Conservation (phyloP, 2,329 filamentous ascomycete species). For the Diaporthe vexans region DNA sequence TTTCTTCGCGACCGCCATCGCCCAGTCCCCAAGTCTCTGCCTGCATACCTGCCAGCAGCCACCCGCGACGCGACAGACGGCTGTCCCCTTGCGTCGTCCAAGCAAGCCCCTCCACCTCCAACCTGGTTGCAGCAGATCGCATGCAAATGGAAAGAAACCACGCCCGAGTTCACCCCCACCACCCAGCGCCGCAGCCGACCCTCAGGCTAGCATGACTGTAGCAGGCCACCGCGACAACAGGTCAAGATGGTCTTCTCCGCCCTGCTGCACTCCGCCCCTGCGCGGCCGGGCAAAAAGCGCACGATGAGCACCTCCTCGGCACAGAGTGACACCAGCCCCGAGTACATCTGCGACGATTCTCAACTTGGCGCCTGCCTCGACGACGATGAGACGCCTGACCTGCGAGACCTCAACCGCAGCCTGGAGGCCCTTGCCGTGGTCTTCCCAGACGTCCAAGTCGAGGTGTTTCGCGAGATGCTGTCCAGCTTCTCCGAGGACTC, state of each 20-base stretch:
- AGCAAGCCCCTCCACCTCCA: background rate
- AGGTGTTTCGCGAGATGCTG: conserved; percentile 88
- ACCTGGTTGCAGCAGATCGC: background rate
- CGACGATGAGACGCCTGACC: conserved; percentile 69
- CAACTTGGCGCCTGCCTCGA: conserved; percentile 60
- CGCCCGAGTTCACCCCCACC: background rate
- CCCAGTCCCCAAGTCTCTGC: background rate
- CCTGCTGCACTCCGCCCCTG: conserved; percentile 54
- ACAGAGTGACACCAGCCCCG: conserved; percentile 49
- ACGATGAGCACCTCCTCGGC: conserved; percentile 51
- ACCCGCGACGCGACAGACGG: conserved; percentile 27
- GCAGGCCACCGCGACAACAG: conserved; percentile 52
- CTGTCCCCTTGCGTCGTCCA: background rate
- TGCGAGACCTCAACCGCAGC: conserved; percentile 78
- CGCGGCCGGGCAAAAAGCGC: conserved; percentile 44
- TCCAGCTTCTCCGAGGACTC: conserved; percentile 82
- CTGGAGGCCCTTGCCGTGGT: conserved; percentile 78
- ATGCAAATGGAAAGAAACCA: conserved; percentile 23
- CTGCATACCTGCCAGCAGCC: background rate
- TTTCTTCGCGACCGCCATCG: background rate
- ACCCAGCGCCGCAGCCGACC: conserved; percentile 16
- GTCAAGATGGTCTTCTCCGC: conserved; percentile 64
- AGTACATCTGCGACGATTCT: conserved; percentile 69
- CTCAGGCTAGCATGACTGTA: conserved; percentile 25
- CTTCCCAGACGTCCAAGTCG: conserved; percentile 85